Evolutionary conservation across 2,329 filamentous ascomycete species (phyloP).

Genomic region (Aspergillus tanneri): DNA sequence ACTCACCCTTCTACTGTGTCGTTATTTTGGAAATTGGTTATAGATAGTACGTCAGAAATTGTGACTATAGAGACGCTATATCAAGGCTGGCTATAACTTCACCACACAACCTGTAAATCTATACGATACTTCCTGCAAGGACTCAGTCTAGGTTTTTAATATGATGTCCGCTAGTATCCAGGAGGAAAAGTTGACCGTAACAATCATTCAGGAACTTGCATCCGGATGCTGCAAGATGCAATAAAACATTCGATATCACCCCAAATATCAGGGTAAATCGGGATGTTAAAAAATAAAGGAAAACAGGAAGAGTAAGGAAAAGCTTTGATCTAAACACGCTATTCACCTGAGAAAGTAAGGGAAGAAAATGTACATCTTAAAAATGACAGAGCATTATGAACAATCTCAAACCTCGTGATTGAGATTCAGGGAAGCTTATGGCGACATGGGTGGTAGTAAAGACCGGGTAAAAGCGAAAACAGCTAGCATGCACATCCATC

Average conservation of each 20-base stretch:
- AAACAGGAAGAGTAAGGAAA: constrained; percentile 7
- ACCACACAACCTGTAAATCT: neutral
- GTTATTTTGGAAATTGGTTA: too few relatives aligned
- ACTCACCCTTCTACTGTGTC: too few relatives aligned
- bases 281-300: neutral
- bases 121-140: neutral
- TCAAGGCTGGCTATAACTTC: too few relatives aligned
- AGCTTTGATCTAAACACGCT: constrained; percentile 31
- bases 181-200: neutral
- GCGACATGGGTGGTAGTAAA: constrained; percentile 12
- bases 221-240: neutral
- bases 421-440: constrained; percentile 17
- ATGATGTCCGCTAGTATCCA: constrained; percentile 4
- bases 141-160: neutral
- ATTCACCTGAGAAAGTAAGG: constrained; percentile 30
- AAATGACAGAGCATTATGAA: constrained; percentile 38
- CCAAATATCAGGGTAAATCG: constrained; percentile 3
- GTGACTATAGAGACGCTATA: too few relatives aligned
- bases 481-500: constrained; percentile 68
- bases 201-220: neutral
- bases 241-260: constrained; percentile 15
- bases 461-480: constrained; percentile 12
- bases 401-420: constrained; percentile 32
- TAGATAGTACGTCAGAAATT: too few relatives aligned
- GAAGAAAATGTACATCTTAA: constrained; percentile 40